These are phyloP conservation scores for Macadamia integrifolia DNA, from an alignment of 164 flowering plant genomes.

Conservation along the genomic window DNA sequence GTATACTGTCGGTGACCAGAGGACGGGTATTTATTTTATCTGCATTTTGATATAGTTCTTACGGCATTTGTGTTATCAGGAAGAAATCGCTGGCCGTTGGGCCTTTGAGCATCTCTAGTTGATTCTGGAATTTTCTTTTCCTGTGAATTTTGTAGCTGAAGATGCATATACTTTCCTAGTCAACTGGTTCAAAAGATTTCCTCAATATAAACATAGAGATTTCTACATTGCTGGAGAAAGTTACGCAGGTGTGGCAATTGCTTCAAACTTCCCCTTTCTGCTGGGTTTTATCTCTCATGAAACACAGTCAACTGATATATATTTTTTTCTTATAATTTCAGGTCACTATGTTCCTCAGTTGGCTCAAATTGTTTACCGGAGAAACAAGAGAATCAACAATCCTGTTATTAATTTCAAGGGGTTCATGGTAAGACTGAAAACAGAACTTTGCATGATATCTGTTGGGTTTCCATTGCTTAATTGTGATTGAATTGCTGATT, in stretches of 20 bases:
- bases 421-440: constrained; percentile 41
- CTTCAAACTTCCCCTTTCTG: not conserved
- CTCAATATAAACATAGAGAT: constrained; percentile 35
- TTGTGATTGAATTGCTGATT: constrained; percentile 2
- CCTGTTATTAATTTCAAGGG: constrained; percentile 65
- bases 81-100: not conserved
- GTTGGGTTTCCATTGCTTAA: not conserved
- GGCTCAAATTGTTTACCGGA: constrained; percentile 47
- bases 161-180: constrained; percentile 22
- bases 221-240: constrained; percentile 48
- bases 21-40: constrained; percentile 51
- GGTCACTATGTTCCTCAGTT: constrained; percentile 86
- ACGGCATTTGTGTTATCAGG: not conserved
- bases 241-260: constrained; percentile 34
- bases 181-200: constrained; percentile 41
- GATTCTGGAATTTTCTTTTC: constrained; percentile 20
- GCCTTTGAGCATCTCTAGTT: not conserved
- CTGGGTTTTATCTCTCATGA: too few species aligned
- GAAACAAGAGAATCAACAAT: constrained; percentile 46
- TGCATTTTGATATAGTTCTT: not conserved
- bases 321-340: constrained; percentile 20
- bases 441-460: not conserved
- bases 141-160: constrained; percentile 6
- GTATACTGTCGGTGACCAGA: constrained; percentile 68
- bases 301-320: too few species aligned